phyloP scores from a whole-genome alignment of 2,329 filamentous ascomycete species.

The Gyromitra esculenta region DNA sequence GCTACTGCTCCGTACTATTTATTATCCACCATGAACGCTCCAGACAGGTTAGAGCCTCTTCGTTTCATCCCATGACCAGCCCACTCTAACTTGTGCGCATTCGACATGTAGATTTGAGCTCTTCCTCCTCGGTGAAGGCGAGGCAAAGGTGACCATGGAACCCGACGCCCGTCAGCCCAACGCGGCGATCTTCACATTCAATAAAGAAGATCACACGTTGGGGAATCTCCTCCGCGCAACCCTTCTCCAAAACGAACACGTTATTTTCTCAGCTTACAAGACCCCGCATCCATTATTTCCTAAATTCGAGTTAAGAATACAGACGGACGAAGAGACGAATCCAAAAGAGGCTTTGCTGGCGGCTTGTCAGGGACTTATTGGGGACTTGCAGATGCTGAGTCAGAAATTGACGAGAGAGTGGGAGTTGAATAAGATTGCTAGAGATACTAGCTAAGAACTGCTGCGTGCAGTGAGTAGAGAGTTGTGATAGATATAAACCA shows the following conservation, averaged over 20 bases:
- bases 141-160: constrained; percentile 92
- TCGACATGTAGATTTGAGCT: constrained; percentile 80
- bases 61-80: neutral
- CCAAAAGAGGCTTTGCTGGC: constrained; percentile 88
- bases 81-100: constrained; percentile 1
- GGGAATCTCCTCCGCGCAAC: constrained; percentile 88
- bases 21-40: constrained; percentile 51
- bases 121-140: constrained; percentile 84
- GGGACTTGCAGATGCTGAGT: constrained; percentile 79
- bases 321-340: constrained; percentile 87
- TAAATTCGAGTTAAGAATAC: constrained; percentile 78
- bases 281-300: constrained; percentile 62
- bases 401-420: constrained; percentile 93
- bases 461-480: neutral
- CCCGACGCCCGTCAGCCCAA: constrained; percentile 92
- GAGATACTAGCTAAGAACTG: constrained; percentile 50
- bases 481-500: neutral
- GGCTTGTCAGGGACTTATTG: constrained; percentile 82
- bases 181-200: constrained; percentile 92
- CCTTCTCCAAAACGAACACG: constrained; percentile 82
- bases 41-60: constrained; percentile 49
- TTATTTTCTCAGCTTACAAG: constrained; percentile 93
- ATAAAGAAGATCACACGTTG: constrained; percentile 96
- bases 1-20: constrained; percentile 16
- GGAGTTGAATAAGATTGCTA: constrained; percentile 82